Evolutionary conservation across 1,139 yeast genomes (phyloP).

Genomic region (Groenewaldozyma auringiensis): DNA sequence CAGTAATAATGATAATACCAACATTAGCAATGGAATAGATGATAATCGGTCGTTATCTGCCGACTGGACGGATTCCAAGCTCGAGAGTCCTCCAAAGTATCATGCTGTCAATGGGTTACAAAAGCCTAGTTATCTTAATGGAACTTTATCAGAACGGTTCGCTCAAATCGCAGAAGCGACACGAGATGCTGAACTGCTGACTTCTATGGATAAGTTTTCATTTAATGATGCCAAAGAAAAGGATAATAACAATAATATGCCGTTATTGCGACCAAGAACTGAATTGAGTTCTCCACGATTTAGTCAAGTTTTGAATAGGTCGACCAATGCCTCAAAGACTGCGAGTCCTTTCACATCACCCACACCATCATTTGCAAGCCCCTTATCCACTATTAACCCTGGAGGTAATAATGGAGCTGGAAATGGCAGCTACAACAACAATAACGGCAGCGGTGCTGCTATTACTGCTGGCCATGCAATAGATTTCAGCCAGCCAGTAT

Average conservation of each 20-base stretch:
- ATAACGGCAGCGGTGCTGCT: too few species aligned
- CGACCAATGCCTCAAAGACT: not conserved
- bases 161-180: conserved; percentile 75
- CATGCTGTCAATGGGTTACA: not conserved
- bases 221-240: conserved; percentile 3
- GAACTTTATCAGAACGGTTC: conserved; percentile 39
- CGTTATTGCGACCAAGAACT: conserved; percentile 7
- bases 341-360: conserved; percentile 20
- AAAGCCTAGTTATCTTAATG: not conserved
- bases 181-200: conserved; percentile 55
- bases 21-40: too few species aligned
- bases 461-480: not conserved
- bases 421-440: conserved; percentile 2
- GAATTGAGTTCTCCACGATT: conserved; percentile 14
- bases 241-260: conserved; percentile 1
- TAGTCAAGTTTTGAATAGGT: conserved; percentile 5
- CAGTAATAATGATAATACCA: not conserved
- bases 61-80: not conserved
- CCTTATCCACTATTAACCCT: conserved; percentile 1
- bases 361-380: conserved; percentile 14
- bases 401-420: not conserved
- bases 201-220: conserved; percentile 13
- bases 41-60: not conserved
- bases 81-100: not conserved
- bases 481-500: conserved; percentile 3